Conservation (phyloP, 2,329 filamentous ascomycete genomes). For the Venturia asperata region DNA sequence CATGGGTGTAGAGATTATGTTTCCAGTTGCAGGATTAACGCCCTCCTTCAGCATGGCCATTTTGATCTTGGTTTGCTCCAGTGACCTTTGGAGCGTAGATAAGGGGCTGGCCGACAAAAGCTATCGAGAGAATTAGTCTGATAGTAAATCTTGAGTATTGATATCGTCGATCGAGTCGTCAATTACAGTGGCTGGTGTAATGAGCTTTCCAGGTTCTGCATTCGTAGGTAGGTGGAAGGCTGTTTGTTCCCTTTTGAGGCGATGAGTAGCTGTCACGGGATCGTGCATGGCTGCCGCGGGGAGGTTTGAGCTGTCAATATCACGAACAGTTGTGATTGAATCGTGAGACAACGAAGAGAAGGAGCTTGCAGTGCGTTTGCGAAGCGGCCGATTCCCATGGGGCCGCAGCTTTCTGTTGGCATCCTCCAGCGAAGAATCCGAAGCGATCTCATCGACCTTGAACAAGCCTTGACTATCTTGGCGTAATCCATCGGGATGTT, state of each 20-base stretch:
- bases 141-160: background rate
- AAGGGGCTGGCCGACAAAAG: background rate
- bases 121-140: background rate
- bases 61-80: background rate
- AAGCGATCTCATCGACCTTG: conserved; percentile 11
- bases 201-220: background rate
- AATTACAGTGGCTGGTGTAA: background rate
- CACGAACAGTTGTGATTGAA: background rate
- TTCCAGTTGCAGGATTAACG: background rate
- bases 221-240: background rate
- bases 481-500: background rate
- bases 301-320: background rate
- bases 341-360: background rate
- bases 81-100: background rate
- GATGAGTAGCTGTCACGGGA: background rate
- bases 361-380: conserved; percentile 3
- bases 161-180: background rate
- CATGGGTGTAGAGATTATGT: background rate
- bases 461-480: conserved; percentile 6
- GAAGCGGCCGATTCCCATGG: background rate
- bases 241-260: background rate
- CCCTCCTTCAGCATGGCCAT: background rate
- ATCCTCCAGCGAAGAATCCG: background rate
- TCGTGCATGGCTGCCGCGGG: background rate
- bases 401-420: background rate